A percentile compares a stretch with the other conserved stretches of the same genome.
These are phyloP conservation scores for Samsoniella hepiali DNA, from an alignment of 2,329 filamentous ascomycete species.

Conservation along the genomic window DNA sequence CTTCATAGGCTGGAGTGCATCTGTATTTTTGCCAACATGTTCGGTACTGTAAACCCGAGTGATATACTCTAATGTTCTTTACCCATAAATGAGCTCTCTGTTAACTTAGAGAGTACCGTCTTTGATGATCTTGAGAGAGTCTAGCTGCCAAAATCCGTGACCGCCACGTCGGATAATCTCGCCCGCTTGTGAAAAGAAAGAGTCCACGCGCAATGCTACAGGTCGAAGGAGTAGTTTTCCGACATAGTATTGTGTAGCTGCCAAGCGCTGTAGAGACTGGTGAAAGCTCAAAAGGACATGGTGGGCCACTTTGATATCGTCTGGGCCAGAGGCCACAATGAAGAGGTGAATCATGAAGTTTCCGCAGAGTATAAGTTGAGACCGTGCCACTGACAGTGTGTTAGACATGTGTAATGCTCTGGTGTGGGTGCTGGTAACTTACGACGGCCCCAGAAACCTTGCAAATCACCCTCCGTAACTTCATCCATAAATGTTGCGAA, in stretches of 20 bases:
- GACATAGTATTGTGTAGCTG: constrained; percentile 30
- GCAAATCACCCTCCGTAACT: constrained; percentile 35
- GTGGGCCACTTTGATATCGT: constrained; percentile 35
- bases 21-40: neutral
- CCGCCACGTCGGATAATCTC: constrained; percentile 26
- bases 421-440: constrained; percentile 25
- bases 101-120: constrained; percentile 7
- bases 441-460: constrained; percentile 45
- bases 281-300: constrained; percentile 38
- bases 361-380: constrained; percentile 44
- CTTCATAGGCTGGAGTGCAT: neutral
- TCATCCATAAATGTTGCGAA: constrained; percentile 38
- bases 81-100: neutral
- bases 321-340: constrained; percentile 37
- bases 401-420: neutral
- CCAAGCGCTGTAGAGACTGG: constrained; percentile 34
- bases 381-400: constrained; percentile 29
- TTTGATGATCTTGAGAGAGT: constrained; percentile 15
- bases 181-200: constrained; percentile 38
- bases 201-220: constrained; percentile 37
- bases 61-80: neutral
- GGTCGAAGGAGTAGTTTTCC: constrained; percentile 35
- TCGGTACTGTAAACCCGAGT: constrained; percentile 1
- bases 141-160: constrained; percentile 20
- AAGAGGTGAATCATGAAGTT: constrained; percentile 50